Conservation (phyloP, 768 basidiomycete genomes). For the Termitomyces sp. region DNA sequence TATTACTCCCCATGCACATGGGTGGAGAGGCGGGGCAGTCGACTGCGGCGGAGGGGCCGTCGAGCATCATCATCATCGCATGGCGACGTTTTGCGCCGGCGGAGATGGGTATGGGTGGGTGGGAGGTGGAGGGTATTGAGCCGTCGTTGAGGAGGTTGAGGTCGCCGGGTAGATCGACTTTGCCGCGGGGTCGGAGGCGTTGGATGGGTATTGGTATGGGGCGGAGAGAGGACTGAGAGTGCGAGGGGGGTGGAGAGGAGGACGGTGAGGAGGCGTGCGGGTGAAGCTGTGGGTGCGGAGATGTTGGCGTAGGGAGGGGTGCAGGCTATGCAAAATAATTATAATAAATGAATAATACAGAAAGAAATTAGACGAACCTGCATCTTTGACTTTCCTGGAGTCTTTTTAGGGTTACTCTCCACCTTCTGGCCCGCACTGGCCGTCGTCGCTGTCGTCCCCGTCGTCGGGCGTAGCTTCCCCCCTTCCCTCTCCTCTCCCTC, state of each 20-base stretch:
- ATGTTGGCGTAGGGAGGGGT: constrained; percentile 29
- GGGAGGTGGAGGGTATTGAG: constrained; percentile 18
- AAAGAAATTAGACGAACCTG: constrained; percentile 24
- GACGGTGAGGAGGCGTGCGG: constrained; percentile 29
- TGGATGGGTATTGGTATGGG: constrained; percentile 21
- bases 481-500: constrained; percentile 69
- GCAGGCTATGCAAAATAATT: constrained; percentile 13
- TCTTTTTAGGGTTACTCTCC: constrained; percentile 12
- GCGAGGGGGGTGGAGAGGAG: constrained; percentile 31
- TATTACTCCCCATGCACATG: constrained; percentile 28
- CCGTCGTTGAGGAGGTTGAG: constrained; percentile 21
- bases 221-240: constrained; percentile 20
- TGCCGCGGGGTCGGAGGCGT: constrained; percentile 9
- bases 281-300: constrained; percentile 19
- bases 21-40: constrained; percentile 29
- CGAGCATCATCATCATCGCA: constrained; percentile 76
- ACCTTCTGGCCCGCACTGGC: constrained; percentile 18
- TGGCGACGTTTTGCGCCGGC: constrained; percentile 73
- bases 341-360: constrained; percentile 6
- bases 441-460: constrained; percentile 20
- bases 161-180: neutral
- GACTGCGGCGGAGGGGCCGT: constrained; percentile 46
- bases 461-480: too few relatives aligned
- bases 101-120: constrained; percentile 38
- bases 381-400: constrained; percentile 18